A percentile compares a stretch with the other conserved stretches of the same genome.
Evolutionary conservation across 2,329 filamentous ascomycete species (phyloP).

Genomic region (Penicillium frequentans): DNA sequence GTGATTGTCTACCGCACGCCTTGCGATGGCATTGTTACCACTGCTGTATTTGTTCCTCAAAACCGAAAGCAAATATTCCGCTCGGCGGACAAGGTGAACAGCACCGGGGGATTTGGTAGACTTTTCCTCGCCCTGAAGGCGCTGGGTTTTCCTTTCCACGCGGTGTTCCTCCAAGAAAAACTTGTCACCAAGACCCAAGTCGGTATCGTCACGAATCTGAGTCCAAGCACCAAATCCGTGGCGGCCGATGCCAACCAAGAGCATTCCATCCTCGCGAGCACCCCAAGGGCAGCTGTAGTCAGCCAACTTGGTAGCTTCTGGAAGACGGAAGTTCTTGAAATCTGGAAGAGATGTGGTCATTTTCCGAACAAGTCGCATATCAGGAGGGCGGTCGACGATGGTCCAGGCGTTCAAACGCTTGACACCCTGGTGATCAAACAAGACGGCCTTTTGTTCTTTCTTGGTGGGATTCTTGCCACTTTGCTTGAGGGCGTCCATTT

Average conservation of each 20-base stretch:
- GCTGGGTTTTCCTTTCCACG: slow-evolving; percentile 96
- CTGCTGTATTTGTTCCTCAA: slow-evolving; percentile 84
- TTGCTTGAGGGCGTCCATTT: slow-evolving; percentile 64
- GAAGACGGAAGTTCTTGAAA: slow-evolving; percentile 77
- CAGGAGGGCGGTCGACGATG: slow-evolving; percentile 83
- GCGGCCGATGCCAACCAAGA: slow-evolving; percentile 86
- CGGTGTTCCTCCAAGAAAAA: slow-evolving; percentile 96
- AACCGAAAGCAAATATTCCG: slow-evolving; percentile 94
- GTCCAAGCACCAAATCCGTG: slow-evolving; percentile 97
- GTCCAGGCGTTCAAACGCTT: slow-evolving; percentile 97
- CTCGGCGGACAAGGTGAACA: slow-evolving; percentile 90
- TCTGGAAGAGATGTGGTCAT: slow-evolving; percentile 66
- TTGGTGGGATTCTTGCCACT: slow-evolving; percentile 83
- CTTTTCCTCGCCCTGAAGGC: slow-evolving; percentile 61
- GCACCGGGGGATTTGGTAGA: slow-evolving; percentile 83
- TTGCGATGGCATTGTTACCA: slow-evolving; percentile 60
- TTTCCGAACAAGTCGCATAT: slow-evolving; percentile 80
- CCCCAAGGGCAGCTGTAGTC: slow-evolving; percentile 93
- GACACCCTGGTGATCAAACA: slow-evolving; percentile 91
- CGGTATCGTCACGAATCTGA: slow-evolving; percentile 86
- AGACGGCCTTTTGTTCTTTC: slow-evolving; percentile 94
- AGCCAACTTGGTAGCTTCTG: slow-evolving; percentile 88
- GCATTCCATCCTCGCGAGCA: slow-evolving; percentile 92
- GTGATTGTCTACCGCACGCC: slow-evolving; percentile 83
- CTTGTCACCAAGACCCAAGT: slow-evolving; percentile 83